These are phyloP conservation scores for Neonectria ditissima DNA, from an alignment of 2,329 filamentous ascomycete species.

Conservation along the genomic window DNA sequence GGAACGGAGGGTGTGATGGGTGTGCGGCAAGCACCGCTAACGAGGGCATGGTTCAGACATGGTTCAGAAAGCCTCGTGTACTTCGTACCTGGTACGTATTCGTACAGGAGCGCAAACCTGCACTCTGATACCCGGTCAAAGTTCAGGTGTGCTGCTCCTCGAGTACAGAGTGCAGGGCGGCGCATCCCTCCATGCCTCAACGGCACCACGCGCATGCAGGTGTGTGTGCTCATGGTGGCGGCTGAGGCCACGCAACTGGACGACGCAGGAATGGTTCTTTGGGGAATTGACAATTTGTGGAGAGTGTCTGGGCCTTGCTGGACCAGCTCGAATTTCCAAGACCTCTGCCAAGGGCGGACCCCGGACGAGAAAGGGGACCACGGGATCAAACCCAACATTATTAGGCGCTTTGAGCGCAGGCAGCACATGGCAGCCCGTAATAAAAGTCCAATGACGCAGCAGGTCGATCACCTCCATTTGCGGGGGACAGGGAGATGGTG, in stretches of 20 bases:
- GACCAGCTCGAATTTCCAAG: neutral
- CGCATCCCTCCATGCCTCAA: neutral
- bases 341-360: slow-evolving; percentile 9
- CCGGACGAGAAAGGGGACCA: slow-evolving; percentile 15
- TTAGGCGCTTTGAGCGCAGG: slow-evolving; percentile 9
- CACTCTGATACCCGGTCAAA: too few species aligned
- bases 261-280: slow-evolving; percentile 1
- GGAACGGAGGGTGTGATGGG: neutral
- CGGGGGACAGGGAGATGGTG: neutral
- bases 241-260: slow-evolving; percentile 4
- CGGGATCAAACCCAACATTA: slow-evolving; percentile 3
- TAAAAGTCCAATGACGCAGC: slow-evolving; percentile 15
- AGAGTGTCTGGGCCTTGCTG: neutral
- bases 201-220: neutral
- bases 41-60: slow-evolving; percentile 12
- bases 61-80: neutral
- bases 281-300: neutral
- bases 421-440: slow-evolving; percentile 1
- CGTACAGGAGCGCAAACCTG: too few species aligned
- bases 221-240: neutral
- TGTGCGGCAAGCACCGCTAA: neutral
- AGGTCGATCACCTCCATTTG: neutral
- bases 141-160: neutral
- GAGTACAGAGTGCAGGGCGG: neutral
- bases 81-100: too few species aligned